phyloP scores from a whole-genome alignment of 805 yeast genomes.

The Phaffomyces opuntiae region DNA sequence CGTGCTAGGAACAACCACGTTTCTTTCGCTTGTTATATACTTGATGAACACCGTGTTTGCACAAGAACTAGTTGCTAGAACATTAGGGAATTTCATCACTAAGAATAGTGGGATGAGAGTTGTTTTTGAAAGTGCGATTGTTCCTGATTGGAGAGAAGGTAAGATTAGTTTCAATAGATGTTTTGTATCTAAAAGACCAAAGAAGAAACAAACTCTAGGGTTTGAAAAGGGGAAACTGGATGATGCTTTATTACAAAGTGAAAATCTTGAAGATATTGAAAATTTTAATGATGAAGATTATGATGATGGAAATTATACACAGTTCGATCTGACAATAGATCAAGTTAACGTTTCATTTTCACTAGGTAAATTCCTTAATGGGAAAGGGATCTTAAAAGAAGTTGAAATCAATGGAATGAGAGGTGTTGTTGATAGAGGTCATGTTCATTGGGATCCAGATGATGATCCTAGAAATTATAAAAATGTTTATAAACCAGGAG shows the following conservation, averaged over 20 bases:
- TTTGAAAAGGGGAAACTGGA: slow-evolving; percentile 70
- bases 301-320: slow-evolving; percentile 95
- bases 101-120: slow-evolving; percentile 77
- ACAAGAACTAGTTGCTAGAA: slow-evolving; percentile 74
- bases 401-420: slow-evolving; percentile 78
- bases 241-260: slow-evolving; percentile 51
- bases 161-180: slow-evolving; percentile 79
- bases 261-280: slow-evolving; percentile 22
- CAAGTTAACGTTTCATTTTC: slow-evolving; percentile 76
- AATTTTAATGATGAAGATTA: too few relatives aligned
- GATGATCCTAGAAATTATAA: slow-evolving; percentile 80
- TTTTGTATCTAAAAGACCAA: slow-evolving; percentile 80
- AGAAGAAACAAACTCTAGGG: slow-evolving; percentile 32
- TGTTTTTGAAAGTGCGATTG: slow-evolving; percentile 87
- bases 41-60: slow-evolving; percentile 51
- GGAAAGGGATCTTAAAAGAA: slow-evolving; percentile 78
- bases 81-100: slow-evolving; percentile 77
- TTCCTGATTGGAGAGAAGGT: slow-evolving; percentile 90
- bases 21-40: slow-evolving; percentile 71
- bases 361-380: slow-evolving; percentile 82
- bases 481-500: slow-evolving; percentile 74
- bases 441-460: slow-evolving; percentile 72
- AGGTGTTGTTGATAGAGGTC: slow-evolving; percentile 89
- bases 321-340: slow-evolving; percentile 86
- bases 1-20: slow-evolving; percentile 86